A percentile compares a stretch with the other conserved stretches of the same genome.
Evolutionary conservation across 176 grass and related monocot species (phyloP).

Genomic region (Canna indica): DNA sequence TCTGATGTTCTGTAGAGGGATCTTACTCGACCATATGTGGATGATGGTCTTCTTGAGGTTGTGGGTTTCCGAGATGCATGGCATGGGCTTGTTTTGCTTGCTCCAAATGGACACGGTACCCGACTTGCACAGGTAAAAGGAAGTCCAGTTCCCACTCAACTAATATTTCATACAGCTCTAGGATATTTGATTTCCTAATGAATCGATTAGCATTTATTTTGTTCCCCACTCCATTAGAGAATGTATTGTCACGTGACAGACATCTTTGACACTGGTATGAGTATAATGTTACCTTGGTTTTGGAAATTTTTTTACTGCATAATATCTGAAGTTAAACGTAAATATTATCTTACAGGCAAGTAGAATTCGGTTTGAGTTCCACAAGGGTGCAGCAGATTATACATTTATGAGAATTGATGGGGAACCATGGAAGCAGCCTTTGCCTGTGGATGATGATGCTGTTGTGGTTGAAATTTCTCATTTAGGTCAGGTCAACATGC

Average conservation of each 20-base stretch:
- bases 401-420: conserved; percentile 89
- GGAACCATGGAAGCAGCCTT: conserved; percentile 90
- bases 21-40: conserved; percentile 52
- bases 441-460: conserved; percentile 46
- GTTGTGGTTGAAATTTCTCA: conserved; percentile 76
- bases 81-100: conserved; percentile 75
- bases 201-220: too few species aligned
- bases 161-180: background rate
- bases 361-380: conserved; percentile 74
- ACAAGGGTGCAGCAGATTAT: conserved; percentile 41
- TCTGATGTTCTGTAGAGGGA: conserved; percentile 37
- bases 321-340: background rate
- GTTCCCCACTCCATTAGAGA: too few species aligned
- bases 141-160: background rate
- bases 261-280: background rate
- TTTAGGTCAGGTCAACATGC: conserved; percentile 67
- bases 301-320: background rate
- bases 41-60: conserved; percentile 73
- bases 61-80: conserved; percentile 88
- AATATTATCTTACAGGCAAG: conserved; percentile 35
- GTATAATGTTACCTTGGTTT: background rate
- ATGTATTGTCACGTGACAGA: too few species aligned
- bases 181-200: too few species aligned
- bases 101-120: conserved; percentile 79
- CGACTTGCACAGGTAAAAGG: conserved; percentile 61